Percentiles rank a stretch among this genome's conserved stretches.
Evolutionary conservation across 495 filamentous ascomycete genomes (phyloP).

Genomic region (Talaromyces liani): DNA sequence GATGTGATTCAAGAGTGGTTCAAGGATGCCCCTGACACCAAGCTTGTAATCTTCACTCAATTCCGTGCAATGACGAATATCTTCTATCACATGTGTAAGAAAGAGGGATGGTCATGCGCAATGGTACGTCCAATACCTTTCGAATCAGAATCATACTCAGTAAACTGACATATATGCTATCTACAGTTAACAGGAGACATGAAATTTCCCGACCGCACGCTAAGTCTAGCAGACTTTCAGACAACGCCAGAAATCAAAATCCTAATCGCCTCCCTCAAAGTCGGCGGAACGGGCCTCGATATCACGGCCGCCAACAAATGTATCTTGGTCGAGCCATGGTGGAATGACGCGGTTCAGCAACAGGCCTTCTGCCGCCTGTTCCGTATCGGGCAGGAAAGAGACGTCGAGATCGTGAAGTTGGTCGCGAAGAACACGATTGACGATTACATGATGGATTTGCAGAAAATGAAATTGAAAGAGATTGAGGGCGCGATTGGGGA

Average conservation of each 20-base stretch:
- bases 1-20: constrained; percentile 29
- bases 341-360: constrained; percentile 42
- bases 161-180: background rate
- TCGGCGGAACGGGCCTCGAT: constrained; percentile 45
- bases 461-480: constrained; percentile 17
- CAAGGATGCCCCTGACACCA: constrained; percentile 18
- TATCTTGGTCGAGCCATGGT: constrained; percentile 53
- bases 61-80: constrained; percentile 26
- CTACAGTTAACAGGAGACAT: constrained; percentile 27
- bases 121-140: no score
- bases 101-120: constrained; percentile 18
- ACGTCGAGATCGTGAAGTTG: constrained; percentile 47
- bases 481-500: constrained; percentile 24
- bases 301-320: constrained; percentile 50
- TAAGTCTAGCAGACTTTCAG: constrained; percentile 23
- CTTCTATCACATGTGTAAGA: constrained; percentile 18
- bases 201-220: constrained; percentile 16
- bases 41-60: constrained; percentile 37
- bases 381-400: constrained; percentile 52
- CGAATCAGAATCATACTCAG: no score
- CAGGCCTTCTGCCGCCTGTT: constrained; percentile 57
- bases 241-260: constrained; percentile 20
- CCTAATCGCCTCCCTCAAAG: constrained; percentile 36
- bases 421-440: constrained; percentile 46
- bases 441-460: constrained; percentile 34